Conservation (phyloP, 371 early-diverging fungal species). For the Mucor sp. region DNA sequence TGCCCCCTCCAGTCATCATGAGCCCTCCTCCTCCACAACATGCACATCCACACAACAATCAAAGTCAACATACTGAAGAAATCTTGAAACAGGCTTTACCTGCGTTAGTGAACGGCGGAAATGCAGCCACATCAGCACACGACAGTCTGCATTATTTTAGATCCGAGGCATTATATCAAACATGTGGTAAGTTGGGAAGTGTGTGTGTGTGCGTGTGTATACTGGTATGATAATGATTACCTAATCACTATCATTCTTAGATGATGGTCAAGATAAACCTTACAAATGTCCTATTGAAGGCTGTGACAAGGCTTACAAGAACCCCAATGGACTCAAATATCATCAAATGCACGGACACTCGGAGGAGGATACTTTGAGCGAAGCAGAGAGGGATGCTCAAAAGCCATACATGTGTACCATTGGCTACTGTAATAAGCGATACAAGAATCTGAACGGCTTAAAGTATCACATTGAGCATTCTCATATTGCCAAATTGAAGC, state of each 20-base stretch:
- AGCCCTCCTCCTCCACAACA: neutral
- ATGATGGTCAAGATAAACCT: slow-evolving; percentile 28
- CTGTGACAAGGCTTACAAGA: slow-evolving; percentile 96
- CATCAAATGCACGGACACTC: slow-evolving; percentile 86
- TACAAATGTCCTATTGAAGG: slow-evolving; percentile 52
- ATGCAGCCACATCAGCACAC: neutral
- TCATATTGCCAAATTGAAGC: slow-evolving; percentile 51
- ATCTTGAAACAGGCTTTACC: slow-evolving; percentile 25
- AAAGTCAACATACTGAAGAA: slow-evolving; percentile 22
- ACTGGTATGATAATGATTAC: neutral
- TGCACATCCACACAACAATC: neutral
- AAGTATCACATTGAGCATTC: slow-evolving; percentile 92
- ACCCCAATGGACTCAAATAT: slow-evolving; percentile 96
- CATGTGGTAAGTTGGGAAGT: slow-evolving; percentile 18
- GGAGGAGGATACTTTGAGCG: slow-evolving; percentile 41
- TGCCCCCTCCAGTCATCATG: neutral
- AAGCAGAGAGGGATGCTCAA: slow-evolving; percentile 49
- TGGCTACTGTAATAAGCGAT: slow-evolving; percentile 27
- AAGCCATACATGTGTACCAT: slow-evolving; percentile 70
- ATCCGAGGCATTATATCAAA: slow-evolving; percentile 30
- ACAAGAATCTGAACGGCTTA: slow-evolving; percentile 89
- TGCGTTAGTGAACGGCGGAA: slow-evolving; percentile 6
- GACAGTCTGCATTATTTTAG: slow-evolving; percentile 17
- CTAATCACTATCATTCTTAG: neutral
- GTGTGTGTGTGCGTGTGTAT: neutral